These are phyloP conservation scores for Gymnopus androsaceus DNA, from an alignment of 1,284 basidiomycete species.

Conservation along the genomic window DNA sequence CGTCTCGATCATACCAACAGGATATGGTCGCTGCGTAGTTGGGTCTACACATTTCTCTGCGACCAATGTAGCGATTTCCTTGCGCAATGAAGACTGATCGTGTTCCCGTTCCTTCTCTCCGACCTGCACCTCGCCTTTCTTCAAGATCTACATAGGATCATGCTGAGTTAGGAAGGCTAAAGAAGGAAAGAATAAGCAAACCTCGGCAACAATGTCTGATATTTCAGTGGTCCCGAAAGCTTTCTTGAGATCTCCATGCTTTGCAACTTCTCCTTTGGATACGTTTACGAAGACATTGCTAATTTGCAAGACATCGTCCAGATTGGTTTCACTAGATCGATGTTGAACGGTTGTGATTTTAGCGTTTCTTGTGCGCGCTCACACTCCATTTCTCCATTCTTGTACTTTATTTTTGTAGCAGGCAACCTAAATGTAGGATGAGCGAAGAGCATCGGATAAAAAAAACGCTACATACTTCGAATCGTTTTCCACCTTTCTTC, in stretches of 20 bases:
- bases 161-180: neutral
- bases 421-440: constrained; percentile 60
- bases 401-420: constrained; percentile 99
- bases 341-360: neutral
- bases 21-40: constrained; percentile 84
- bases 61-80: constrained; percentile 93
- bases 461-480: constrained; percentile 55
- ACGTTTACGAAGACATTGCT: constrained; percentile 96
- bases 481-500: constrained; percentile 96
- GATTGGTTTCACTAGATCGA: constrained; percentile 75
- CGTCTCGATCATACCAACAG: constrained; percentile 97
- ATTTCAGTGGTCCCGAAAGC: constrained; percentile 82
- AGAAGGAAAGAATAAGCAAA: constrained; percentile 26
- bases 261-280: constrained; percentile 93
- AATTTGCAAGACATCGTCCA: constrained; percentile 97
- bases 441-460: neutral
- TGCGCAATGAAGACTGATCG: constrained; percentile 80
- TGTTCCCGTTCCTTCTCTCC: constrained; percentile 96
- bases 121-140: constrained; percentile 96
- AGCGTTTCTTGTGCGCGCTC: constrained; percentile 31
- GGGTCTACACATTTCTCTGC: constrained; percentile 97
- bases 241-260: constrained; percentile 87
- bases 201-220: constrained; percentile 82
- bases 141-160: constrained; percentile 74
- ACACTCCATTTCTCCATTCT: constrained; percentile 93